Conservation (phyloP, 225 moss, liverwort and hornwort species). For the Physcomitrellopsis africana region DNA sequence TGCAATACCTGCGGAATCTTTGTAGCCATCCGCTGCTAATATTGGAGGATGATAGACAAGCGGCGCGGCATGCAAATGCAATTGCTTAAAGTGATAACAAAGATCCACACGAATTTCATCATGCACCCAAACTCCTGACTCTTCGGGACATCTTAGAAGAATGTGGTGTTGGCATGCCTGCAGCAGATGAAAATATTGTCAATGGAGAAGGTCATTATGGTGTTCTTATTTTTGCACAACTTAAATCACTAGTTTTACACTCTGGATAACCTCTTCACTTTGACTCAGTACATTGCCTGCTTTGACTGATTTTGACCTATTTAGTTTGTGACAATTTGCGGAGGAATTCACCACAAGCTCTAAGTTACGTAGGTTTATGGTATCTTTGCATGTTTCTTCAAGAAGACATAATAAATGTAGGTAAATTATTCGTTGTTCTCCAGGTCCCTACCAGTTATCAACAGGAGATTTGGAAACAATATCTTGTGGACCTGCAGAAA, state of each 20-base stretch:
- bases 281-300: neutral
- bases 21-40: constrained; percentile 90
- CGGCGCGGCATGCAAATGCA: constrained; percentile 53
- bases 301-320: neutral
- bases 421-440: neutral
- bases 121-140: constrained; percentile 83
- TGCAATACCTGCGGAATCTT: constrained; percentile 79
- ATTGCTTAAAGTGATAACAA: constrained; percentile 47
- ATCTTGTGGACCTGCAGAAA: neutral
- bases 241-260: constrained; percentile 50
- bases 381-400: neutral
- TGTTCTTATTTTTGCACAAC: constrained; percentile 74
- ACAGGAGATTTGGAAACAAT: neutral
- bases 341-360: neutral
- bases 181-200: constrained; percentile 43
- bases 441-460: neutral
- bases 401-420: neutral
- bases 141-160: constrained; percentile 84
- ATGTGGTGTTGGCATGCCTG: constrained; percentile 78
- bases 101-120: constrained; percentile 76
- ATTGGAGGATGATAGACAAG: constrained; percentile 52
- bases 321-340: neutral
- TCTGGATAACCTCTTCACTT: neutral
- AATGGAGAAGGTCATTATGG: constrained; percentile 78
- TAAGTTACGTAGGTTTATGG: neutral